Base-by-base conservation (phyloP, 179 eudicot genomes). In the Amaranthus tricolor region DNA sequence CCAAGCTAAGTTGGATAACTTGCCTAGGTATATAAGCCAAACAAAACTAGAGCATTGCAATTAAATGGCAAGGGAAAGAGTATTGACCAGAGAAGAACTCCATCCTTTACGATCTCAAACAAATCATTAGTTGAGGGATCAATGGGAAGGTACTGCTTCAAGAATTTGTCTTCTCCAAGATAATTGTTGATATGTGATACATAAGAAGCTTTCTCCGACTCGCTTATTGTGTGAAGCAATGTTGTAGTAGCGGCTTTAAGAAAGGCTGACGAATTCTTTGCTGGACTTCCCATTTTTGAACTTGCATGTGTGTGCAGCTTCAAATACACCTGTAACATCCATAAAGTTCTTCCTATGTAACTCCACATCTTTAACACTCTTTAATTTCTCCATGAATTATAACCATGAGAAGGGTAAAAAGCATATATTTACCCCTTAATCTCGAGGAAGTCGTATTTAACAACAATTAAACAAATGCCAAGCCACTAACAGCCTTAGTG, bases 191-290 rank as follows among this genome's bases (percentile, higher is more conserved):
- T 96, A 76, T 96, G 98, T 59, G 91, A 82, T 50, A 91, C 97
- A 83, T 96, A 95, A 19, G 99, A 88, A n/a, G 99, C 85, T 81
- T 91, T 96, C 90, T 96, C 99, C 0, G 99, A 91, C 84, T 91
- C 98, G n/a, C 99, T 93, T 68, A 93, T 96, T 5, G 98, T 93
- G 84, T 96, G 99, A 78, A 93, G 99, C 82, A 96, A 82, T 17
- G 97, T 88, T 56, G 98, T 86, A 10, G 97, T 91, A 14, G 97
- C 92, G 72, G 97, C 88, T 79, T 91, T 96, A 66, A 96, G 85
- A 77, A 96, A 96, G 7, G 97, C 97, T 47, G 96, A 88, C 47
- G 99, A 89, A 82, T 87, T 91, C 85, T 93, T 93, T 9, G 92
- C 88, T 8, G 92, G 90, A 74, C 83, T 86, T 72, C 94, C 99